Evolutionary conservation across 1,284 basidiomycete genomes (phyloP), one percentile per base, ranked within the genome.

Genomic region (Boletus sp.): DNA sequence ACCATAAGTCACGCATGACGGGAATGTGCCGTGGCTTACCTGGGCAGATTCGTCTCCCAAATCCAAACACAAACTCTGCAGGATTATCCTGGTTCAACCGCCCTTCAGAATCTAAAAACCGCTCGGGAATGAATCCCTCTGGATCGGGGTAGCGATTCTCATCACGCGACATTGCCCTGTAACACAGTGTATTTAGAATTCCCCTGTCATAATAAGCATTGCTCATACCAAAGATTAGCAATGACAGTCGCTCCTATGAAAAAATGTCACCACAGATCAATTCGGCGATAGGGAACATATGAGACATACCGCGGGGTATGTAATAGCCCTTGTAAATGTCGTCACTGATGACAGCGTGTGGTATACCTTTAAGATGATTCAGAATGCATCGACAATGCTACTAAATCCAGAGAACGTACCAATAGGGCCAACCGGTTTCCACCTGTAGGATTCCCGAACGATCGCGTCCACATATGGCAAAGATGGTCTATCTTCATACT

Each of bases 391-490:
- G 16, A 23, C 3, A 8, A n/a, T 7, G 13, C 1, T 27, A 5
- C 7, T 27, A 19, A 14, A 7, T 27, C 9, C 12, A 10, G 20
- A 19, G 14, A 13, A 37, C 30, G 4, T 23, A 46, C 44, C 29
- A 3, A 46, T 2, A 1, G 59, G 59, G 8, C 8, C 20, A 10
- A 52, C 43, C 0, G 59, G 58, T 10, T 45, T 30, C 57, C 59
- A 62, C 4, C 60, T 64, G 48, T 52, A 44, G 6, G 26, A 58
- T 54, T 76, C 74, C 14, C 68, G 66, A 3, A 75, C 40, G 3
- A 72, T 44, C 0, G 67, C 68, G 2, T 62, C 57, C 5, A 46
- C 38, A 6, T 35, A 46, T 17, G 30, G 45, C 8, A 46, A 22
- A 4, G 32, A 27, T 7, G 38, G 19, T 25, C 44, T 46, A 20